Conservation (phyloP, 805 yeast species). For the Dipodascus albidus region DNA sequence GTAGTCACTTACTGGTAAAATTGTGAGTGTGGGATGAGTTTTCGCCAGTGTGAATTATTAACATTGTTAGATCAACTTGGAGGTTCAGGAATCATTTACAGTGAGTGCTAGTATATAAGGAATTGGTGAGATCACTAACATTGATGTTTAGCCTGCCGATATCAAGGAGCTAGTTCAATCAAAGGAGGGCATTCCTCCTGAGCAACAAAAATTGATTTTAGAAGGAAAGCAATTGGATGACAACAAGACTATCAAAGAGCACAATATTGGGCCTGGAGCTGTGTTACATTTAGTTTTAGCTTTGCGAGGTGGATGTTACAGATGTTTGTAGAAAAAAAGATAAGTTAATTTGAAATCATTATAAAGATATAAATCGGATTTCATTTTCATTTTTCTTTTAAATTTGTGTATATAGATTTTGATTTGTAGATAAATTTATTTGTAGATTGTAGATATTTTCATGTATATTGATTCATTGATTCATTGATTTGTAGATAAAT, state of each 20-base stretch:
- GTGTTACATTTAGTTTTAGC: constrained; percentile 86
- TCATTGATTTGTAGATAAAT: too few relatives aligned
- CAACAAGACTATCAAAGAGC: constrained; percentile 55
- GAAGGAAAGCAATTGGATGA: constrained; percentile 91
- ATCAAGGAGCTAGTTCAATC: constrained; percentile 91
- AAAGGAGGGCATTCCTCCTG: constrained; percentile 94
- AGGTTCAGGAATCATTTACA: neutral
- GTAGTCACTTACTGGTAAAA: constrained; percentile 69
- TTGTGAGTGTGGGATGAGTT: constrained; percentile 41
- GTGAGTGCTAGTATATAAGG: neutral
- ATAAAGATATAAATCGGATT: too few relatives aligned
- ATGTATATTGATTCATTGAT: too few relatives aligned
- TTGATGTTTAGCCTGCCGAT: constrained; percentile 39
- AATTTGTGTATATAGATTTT: too few relatives aligned
- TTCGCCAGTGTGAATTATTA: constrained; percentile 45
- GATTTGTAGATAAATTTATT: too few relatives aligned
- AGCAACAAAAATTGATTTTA: constrained; percentile 83
- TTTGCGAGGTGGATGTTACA: constrained; percentile 74
- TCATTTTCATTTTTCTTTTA: too few relatives aligned
- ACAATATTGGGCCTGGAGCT: constrained; percentile 76
- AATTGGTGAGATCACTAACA: constrained; percentile 3
- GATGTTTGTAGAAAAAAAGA: too few relatives aligned
- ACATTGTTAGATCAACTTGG: constrained; percentile 5
- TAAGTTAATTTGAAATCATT: too few relatives aligned
- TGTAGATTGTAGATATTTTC: too few relatives aligned